Evolutionary conservation across 257 asterid species (phyloP).

Genomic region (Solanum etuberosum): DNA sequence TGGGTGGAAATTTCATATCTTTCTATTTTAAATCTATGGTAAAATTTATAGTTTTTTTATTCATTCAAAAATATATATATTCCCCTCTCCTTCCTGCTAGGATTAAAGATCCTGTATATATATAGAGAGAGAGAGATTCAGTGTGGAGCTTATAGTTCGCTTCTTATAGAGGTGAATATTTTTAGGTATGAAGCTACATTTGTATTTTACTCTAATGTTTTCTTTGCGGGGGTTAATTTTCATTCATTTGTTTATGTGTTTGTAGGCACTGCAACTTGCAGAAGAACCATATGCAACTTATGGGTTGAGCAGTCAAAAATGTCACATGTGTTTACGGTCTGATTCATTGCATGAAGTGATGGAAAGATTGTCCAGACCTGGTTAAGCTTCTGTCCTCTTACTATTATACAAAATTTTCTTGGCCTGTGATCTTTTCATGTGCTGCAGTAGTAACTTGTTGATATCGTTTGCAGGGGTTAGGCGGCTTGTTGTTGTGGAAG

Average conservation of each 20-base stretch:
- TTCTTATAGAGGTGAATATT: not conserved
- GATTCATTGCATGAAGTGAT: conserved; percentile 66
- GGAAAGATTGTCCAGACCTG: conserved; percentile 85
- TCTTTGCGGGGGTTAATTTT: not conserved
- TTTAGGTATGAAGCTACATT: not conserved
- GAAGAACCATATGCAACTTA: conserved; percentile 60
- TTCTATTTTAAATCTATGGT: not conserved
- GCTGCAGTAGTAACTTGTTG: not conserved
- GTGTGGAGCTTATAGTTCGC: not conserved
- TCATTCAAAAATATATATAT: too few relatives aligned
- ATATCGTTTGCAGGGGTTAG: conserved; percentile 55
- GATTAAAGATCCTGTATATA: too few relatives aligned
- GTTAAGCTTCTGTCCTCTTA: conserved; percentile 17
- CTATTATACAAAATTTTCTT: not conserved
- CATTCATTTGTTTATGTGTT: not conserved
- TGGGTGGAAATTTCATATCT: not conserved
- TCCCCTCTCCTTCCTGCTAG: not conserved
- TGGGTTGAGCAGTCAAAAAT: conserved; percentile 54
- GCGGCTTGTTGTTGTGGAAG: conserved; percentile 73
- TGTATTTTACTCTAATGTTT: not conserved
- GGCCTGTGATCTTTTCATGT: not conserved
- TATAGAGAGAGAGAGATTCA: not conserved
- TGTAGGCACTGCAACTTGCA: conserved; percentile 76
- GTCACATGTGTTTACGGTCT: conserved; percentile 83
- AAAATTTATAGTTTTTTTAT: not conserved